phyloP scores from a whole-genome alignment of 441 rosid genomes.

The Aleurites moluccanus region DNA sequence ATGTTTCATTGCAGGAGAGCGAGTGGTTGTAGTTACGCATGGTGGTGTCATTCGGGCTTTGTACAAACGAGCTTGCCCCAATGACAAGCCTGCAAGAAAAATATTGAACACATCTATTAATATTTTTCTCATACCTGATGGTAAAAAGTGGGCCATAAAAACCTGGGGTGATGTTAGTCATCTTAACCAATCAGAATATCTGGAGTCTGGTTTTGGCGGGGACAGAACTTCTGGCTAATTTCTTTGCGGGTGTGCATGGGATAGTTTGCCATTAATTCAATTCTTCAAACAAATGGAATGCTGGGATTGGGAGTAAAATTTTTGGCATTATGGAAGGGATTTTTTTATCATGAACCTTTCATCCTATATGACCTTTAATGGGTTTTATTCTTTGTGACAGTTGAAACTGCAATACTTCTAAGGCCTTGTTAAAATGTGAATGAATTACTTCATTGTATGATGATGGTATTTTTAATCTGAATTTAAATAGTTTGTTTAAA shows the following conservation, averaged over 20 bases:
- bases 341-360: not conserved
- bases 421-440: not conserved
- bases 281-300: constrained; percentile 7
- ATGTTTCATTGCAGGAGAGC: constrained; percentile 50
- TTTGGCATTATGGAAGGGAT: not conserved
- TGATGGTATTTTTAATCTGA: not conserved
- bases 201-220: constrained; percentile 67
- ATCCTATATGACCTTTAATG: not conserved
- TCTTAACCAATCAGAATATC: constrained; percentile 49
- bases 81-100: constrained; percentile 39
- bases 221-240: constrained; percentile 58
- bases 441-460: not conserved
- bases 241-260: not conserved
- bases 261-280: not conserved
- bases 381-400: not conserved
- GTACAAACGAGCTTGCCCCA: constrained; percentile 57
- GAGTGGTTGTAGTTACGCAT: constrained; percentile 65
- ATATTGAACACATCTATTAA: constrained; percentile 61
- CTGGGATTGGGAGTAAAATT: not conserved
- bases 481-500: not conserved
- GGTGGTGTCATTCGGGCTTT: constrained; percentile 74
- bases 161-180: constrained; percentile 64
- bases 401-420: not conserved
- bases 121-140: constrained; percentile 50
- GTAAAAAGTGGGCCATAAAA: constrained; percentile 50